Percentiles rank a stretch among this genome's conserved stretches.
Conservation (phyloP, 352 stramenopile genomes). For the Chrysophaeum taylorii region DNA sequence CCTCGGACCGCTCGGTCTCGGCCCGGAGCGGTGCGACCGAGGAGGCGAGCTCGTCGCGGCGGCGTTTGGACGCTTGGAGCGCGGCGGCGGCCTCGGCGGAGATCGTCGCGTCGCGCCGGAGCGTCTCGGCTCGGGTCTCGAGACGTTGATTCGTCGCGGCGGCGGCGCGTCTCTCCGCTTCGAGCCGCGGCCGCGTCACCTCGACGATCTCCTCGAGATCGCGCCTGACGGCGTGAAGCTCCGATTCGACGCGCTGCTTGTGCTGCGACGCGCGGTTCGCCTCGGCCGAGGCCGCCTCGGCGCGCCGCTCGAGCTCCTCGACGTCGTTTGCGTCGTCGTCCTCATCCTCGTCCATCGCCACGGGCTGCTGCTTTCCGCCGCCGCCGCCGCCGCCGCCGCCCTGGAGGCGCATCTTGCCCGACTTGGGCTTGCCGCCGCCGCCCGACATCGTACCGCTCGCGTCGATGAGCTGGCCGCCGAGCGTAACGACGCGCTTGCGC, state of each 20-base stretch:
- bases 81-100: too few species aligned
- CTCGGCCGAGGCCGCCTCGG: too few species aligned
- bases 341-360: slow-evolving; percentile 52
- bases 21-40: too few species aligned
- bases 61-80: too few species aligned
- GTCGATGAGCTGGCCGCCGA: slow-evolving; percentile 93
- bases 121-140: too few species aligned
- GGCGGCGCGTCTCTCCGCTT: not conserved
- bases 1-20: not conserved
- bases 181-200: not conserved
- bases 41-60: too few species aligned
- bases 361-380: slow-evolving; percentile 42
- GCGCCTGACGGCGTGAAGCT: not conserved
- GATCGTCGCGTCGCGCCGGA: too few species aligned
- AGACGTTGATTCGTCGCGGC: not conserved
- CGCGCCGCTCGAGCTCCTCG: too few species aligned
- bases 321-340: slow-evolving; percentile 49
- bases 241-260: not conserved
- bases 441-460: slow-evolving; percentile 97
- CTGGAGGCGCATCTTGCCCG: slow-evolving; percentile 41
- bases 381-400: slow-evolving; percentile 45
- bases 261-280: not conserved
- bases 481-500: slow-evolving; percentile 89
- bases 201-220: not conserved
- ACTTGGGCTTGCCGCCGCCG: slow-evolving; percentile 63